These are phyloP conservation scores for Scutellaria baicalensis DNA, from an alignment of 257 asterid species.

Conservation along the genomic window DNA sequence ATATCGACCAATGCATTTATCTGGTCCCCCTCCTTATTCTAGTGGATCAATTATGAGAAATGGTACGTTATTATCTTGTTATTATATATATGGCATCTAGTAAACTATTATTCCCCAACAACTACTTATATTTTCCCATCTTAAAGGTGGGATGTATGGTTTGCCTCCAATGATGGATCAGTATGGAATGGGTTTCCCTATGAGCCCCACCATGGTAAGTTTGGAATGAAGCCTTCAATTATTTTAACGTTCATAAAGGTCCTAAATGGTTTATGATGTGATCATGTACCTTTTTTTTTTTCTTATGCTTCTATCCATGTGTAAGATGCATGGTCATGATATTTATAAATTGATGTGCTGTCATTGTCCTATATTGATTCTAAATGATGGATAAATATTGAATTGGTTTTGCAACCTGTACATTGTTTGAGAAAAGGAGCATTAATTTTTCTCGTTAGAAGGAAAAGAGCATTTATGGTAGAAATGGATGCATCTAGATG, in stretches of 20 bases:
- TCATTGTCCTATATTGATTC: background rate
- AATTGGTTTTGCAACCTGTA: background rate
- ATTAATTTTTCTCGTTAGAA: background rate
- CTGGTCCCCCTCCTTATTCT: constrained; percentile 69
- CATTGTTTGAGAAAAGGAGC: background rate
- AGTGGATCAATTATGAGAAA: constrained; percentile 65
- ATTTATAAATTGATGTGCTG: background rate
- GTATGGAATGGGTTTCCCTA: constrained; percentile 58
- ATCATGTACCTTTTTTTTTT: background rate
- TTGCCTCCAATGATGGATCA: constrained; percentile 74
- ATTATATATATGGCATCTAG: background rate
- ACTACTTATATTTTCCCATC: background rate
- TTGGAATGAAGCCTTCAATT: background rate
- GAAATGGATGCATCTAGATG: background rate
- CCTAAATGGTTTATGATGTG: background rate
- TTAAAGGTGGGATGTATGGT: constrained; percentile 75
- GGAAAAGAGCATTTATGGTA: background rate
- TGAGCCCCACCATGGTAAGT: constrained; percentile 67
- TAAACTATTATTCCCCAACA: background rate
- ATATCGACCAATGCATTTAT: constrained; percentile 58
- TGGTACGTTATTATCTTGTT: constrained; percentile 28
- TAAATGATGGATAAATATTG: background rate
- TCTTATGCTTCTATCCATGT: background rate
- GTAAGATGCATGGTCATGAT: background rate
- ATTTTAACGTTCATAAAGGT: background rate